Evolutionary conservation across 169 alveolate genomes (phyloP).

Genomic region (Plasmodium fragile): DNA sequence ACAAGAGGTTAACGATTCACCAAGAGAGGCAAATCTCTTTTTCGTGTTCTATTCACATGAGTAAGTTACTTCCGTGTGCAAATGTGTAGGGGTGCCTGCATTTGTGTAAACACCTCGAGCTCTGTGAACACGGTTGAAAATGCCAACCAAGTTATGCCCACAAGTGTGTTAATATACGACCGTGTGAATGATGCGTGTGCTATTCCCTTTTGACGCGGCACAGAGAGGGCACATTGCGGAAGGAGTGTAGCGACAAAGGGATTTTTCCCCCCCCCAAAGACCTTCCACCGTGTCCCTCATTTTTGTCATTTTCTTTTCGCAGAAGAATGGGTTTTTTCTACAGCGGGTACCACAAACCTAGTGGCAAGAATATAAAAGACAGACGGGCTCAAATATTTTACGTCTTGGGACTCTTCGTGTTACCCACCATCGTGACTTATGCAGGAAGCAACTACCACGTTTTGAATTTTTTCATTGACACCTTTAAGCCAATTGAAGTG

Average conservation of each 20-base stretch:
- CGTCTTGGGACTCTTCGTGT: constrained; percentile 41
- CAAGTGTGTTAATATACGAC: not conserved
- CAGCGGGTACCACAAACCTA: constrained; percentile 62
- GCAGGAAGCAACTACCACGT: constrained; percentile 59
- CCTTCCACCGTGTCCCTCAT: not conserved
- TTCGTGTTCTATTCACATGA: not conserved
- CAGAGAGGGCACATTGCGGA: not conserved
- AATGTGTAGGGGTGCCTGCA: not conserved
- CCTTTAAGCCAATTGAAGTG: constrained; percentile 65
- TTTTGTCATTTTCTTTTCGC: not conserved
- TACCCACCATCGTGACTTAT: constrained; percentile 59
- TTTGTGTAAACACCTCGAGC: not conserved
- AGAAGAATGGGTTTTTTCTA: constrained; percentile 61
- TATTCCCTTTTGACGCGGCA: not conserved
- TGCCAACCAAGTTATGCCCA: not conserved
- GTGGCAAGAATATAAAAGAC: constrained; percentile 18
- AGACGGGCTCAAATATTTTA: constrained; percentile 53
- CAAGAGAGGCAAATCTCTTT: not conserved
- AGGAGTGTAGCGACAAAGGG: not conserved
- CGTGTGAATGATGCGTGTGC: not conserved
- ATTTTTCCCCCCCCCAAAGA: not conserved
- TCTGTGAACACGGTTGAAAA: not conserved
- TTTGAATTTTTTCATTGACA: constrained; percentile 48
- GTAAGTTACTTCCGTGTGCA: not conserved
- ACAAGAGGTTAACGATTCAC: not conserved